Conservation (phyloP, 2,329 filamentous ascomycete species). For the Anthostomella pinea region DNA sequence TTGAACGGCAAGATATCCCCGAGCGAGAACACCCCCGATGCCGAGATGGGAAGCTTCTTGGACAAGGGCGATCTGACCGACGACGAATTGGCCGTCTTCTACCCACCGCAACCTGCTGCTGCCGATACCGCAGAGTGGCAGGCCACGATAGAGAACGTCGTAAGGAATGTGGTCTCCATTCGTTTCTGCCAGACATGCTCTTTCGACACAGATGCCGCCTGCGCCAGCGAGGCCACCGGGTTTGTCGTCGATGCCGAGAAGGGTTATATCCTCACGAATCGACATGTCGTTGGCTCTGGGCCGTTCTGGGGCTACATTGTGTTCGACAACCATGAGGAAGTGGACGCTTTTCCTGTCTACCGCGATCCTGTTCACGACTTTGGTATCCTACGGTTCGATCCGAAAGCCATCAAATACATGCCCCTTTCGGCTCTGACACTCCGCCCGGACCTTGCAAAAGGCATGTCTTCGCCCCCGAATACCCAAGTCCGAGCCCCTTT, state of each 20-base stretch:
- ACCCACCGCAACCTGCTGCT: conserved; percentile 31
- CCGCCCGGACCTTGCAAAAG: conserved; percentile 78
- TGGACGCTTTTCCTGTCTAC: conserved; percentile 94
- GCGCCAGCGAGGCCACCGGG: conserved; percentile 93
- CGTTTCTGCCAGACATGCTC: conserved; percentile 97
- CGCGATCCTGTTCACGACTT: conserved; percentile 98
- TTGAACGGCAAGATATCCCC: conserved; percentile 48
- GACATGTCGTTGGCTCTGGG: conserved; percentile 90
- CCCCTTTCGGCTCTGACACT: conserved; percentile 75
- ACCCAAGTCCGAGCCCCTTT: background rate
- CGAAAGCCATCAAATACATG: conserved; percentile 97
- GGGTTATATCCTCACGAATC: conserved; percentile 82
- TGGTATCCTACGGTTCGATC: conserved; percentile 93
- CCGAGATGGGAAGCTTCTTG: conserved; percentile 22
- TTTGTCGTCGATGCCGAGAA: conserved; percentile 95
- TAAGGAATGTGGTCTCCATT: conserved; percentile 96
- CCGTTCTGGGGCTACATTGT: conserved; percentile 98
- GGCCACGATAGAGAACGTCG: conserved; percentile 88
- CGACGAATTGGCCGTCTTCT: conserved; percentile 39
- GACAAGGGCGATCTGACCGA: conserved; percentile 42
- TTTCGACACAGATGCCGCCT: conserved; percentile 93
- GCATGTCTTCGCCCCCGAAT: conserved; percentile 41
- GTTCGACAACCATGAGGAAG: conserved; percentile 97
- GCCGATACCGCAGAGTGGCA: conserved; percentile 85
- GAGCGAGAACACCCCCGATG: conserved; percentile 49